A percentile compares a stretch with the other conserved stretches of the same genome.
phyloP scores from a whole-genome alignment of 2,329 filamentous ascomycete species.

The Penicillium sp. region DNA sequence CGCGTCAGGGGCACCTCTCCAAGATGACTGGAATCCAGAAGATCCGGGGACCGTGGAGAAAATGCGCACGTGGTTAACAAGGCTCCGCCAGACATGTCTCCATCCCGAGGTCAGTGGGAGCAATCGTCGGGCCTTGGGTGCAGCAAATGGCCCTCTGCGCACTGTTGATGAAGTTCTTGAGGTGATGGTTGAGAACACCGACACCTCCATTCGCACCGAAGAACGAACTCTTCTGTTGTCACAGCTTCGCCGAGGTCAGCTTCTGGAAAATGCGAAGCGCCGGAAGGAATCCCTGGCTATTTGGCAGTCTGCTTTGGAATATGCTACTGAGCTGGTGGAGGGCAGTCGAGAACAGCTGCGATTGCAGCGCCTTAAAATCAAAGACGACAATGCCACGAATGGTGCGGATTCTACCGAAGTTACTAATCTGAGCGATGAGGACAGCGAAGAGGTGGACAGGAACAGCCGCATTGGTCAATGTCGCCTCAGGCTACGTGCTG shows the following conservation, averaged over 20 bases:
- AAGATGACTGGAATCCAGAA: slow-evolving; percentile 61
- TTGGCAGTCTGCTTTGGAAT: slow-evolving; percentile 58
- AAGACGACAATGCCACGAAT: slow-evolving; percentile 21
- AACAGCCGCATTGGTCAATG: slow-evolving; percentile 52
- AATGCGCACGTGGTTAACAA: slow-evolving; percentile 75
- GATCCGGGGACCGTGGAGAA: slow-evolving; percentile 54
- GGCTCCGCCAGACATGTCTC: slow-evolving; percentile 75
- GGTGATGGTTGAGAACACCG: slow-evolving; percentile 85
- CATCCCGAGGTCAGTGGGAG: slow-evolving; percentile 75
- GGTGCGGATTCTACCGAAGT: slow-evolving; percentile 16
- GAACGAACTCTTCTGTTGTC: slow-evolving; percentile 62
- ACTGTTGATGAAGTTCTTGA: slow-evolving; percentile 84
- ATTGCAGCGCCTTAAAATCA: slow-evolving; percentile 39
- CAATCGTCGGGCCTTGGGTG: slow-evolving; percentile 61
- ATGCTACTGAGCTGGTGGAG: slow-evolving; percentile 49
- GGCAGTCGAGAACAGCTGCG: slow-evolving; percentile 62
- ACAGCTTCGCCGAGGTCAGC: slow-evolving; percentile 67
- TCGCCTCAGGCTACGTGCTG: slow-evolving; percentile 63
- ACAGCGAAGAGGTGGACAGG: slow-evolving; percentile 39
- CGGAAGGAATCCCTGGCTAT: slow-evolving; percentile 64
- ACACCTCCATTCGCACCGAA: slow-evolving; percentile 60
- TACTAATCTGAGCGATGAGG: slow-evolving; percentile 31
- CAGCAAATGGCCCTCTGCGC: slow-evolving; percentile 62
- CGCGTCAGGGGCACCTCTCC: slow-evolving; percentile 57
- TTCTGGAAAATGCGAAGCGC: slow-evolving; percentile 69